phyloP scores from a whole-genome alignment of 257 asterid genomes.

The Scutellaria baicalensis region DNA sequence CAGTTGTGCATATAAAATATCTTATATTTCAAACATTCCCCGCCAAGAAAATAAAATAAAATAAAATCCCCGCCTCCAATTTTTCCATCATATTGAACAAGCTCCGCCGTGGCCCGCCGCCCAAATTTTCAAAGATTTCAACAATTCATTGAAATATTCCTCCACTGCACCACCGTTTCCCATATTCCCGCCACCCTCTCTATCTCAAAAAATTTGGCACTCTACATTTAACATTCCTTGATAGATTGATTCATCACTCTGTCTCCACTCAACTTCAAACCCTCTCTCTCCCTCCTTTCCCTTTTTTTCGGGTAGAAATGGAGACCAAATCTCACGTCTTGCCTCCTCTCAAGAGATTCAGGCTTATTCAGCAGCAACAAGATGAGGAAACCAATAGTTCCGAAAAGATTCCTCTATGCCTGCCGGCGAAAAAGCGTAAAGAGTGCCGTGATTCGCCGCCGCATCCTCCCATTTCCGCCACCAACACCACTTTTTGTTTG shows the following conservation, averaged over 20 bases:
- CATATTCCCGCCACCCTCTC: conserved; percentile 22
- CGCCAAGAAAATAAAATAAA: too few species aligned
- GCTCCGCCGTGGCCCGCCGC: background rate
- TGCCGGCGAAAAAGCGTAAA: conserved; percentile 79
- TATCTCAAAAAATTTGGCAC: background rate
- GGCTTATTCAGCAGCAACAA: conserved; percentile 29
- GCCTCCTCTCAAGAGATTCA: conserved; percentile 80
- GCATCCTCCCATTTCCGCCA: conserved; percentile 11
- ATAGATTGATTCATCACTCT: background rate
- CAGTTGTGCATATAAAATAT: too few species aligned
- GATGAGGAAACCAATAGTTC: background rate
- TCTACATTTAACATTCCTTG: background rate
- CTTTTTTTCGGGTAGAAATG: conserved; percentile 18
- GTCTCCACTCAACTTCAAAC: background rate
- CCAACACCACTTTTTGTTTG: conserved; percentile 26
- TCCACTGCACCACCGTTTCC: background rate
- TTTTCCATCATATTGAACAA: background rate
- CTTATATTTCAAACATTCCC: too few species aligned
- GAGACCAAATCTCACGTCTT: conserved; percentile 32
- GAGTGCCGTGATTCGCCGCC: conserved; percentile 27
- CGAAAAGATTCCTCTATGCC: conserved; percentile 7
- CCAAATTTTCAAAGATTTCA: conserved; percentile 5
- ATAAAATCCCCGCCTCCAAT: background rate
- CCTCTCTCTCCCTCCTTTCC: background rate
- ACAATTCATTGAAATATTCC: background rate